Conservation (phyloP, 108 stramenopile genomes). For the Poteriospumella lacustris region DNA sequence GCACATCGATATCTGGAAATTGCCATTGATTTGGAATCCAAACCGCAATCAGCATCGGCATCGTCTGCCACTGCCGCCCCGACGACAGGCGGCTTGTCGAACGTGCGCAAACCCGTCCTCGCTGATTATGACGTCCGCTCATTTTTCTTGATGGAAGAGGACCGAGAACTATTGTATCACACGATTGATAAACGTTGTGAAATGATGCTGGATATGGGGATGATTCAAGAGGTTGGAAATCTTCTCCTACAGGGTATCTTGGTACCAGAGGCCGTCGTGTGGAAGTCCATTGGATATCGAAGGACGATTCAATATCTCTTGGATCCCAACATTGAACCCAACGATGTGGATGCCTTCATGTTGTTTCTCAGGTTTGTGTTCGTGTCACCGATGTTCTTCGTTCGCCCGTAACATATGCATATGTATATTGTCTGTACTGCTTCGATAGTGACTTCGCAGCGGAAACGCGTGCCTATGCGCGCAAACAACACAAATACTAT, state of each 20-base stretch:
- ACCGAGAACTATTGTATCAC: conserved; percentile 73
- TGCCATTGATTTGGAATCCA: conserved; percentile 24
- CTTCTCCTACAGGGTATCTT: conserved; percentile 61
- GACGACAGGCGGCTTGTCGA: conserved; percentile 65
- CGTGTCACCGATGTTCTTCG: neutral
- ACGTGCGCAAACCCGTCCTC: conserved; percentile 50
- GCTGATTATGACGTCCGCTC: conserved; percentile 82
- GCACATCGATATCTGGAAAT: conserved; percentile 78
- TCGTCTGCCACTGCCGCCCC: conserved; percentile 38
- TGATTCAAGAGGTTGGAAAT: conserved; percentile 69
- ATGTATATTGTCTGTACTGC: neutral
- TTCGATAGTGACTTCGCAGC: neutral
- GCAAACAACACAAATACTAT: neutral
- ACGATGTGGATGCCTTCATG: neutral
- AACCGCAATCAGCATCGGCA: conserved; percentile 1
- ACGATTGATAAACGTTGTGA: conserved; percentile 82
- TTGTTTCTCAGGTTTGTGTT: neutral
- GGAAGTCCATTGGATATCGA: conserved; percentile 89
- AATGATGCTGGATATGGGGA: conserved; percentile 73
- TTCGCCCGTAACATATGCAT: neutral
- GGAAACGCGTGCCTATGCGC: neutral
- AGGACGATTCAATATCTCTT: conserved; percentile 78
- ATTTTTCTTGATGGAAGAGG: conserved; percentile 83
- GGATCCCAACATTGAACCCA: neutral
- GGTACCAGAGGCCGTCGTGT: conserved; percentile 64